A percentile compares a stretch with the other conserved stretches of the same genome.
Evolutionary conservation across 2,329 filamentous ascomycete species (phyloP).

Genomic region (Colletotrichum eleusines): DNA sequence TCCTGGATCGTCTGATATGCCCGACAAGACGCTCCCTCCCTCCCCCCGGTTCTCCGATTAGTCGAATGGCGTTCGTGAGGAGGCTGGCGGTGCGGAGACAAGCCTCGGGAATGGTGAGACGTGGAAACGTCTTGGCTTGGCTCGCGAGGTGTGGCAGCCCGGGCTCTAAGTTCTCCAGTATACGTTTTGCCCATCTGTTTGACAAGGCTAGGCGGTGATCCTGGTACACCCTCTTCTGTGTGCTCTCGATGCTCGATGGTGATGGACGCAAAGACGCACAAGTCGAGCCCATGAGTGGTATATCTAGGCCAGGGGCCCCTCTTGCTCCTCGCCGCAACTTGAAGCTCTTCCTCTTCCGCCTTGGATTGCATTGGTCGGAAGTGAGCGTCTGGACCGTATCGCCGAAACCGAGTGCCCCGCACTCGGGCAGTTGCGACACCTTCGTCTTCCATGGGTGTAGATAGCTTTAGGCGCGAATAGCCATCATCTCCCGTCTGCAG

Average conservation of each 20-base stretch:
- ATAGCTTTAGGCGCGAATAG: background rate
- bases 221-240: background rate
- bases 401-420: background rate
- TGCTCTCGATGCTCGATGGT: slow-evolving; percentile 1
- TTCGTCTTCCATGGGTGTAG: background rate
- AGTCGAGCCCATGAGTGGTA: background rate
- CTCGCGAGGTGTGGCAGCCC: slow-evolving; percentile 31
- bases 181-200: slow-evolving; percentile 20
- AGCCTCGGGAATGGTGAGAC: slow-evolving; percentile 40
- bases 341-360: background rate
- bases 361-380: background rate
- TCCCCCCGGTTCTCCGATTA: slow-evolving; percentile 15
- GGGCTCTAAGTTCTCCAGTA: slow-evolving; percentile 30
- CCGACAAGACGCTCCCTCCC: slow-evolving; percentile 5
- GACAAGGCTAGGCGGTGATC: background rate
- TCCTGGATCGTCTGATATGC: slow-evolving; percentile 33
- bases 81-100: slow-evolving; percentile 33
- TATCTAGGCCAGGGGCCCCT: background rate
- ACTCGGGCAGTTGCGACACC: background rate
- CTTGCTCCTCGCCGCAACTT: background rate
- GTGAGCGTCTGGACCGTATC: background rate
- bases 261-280: background rate
- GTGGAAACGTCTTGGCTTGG: slow-evolving; percentile 28
- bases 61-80: slow-evolving; percentile 32
- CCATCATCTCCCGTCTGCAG: background rate